Conservation (phyloP, 257 asterid genomes). For the Salvia rosmarinus region DNA sequence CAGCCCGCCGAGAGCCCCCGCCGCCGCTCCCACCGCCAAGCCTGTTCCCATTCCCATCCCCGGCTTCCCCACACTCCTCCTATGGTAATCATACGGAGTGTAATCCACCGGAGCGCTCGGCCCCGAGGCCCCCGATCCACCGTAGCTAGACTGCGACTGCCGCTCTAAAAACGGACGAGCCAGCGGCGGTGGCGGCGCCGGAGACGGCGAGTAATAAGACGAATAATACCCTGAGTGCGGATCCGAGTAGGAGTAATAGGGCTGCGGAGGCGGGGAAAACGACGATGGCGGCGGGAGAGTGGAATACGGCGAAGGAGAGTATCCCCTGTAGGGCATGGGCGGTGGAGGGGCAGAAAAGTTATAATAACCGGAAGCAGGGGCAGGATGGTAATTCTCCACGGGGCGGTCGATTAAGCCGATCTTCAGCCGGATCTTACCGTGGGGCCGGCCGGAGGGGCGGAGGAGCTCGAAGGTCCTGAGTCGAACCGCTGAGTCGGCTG, state of each 20-base stretch:
- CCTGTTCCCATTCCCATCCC: constrained; percentile 63
- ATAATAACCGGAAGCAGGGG: constrained; percentile 68
- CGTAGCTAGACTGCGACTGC: constrained; percentile 57
- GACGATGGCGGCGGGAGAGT: constrained; percentile 50
- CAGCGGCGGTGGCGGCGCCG: constrained; percentile 50
- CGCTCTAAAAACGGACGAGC: constrained; percentile 56
- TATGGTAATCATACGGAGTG: constrained; percentile 65
- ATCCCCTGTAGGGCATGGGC: constrained; percentile 51
- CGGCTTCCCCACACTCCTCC: constrained; percentile 49
- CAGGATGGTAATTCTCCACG: constrained; percentile 54
- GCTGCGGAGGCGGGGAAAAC: constrained; percentile 46
- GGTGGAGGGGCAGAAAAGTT: constrained; percentile 59
- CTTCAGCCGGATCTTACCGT: constrained; percentile 82
- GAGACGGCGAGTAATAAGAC: constrained; percentile 60
- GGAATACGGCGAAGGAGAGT: constrained; percentile 45
- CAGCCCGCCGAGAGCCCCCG: constrained; percentile 74
- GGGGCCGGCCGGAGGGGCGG: constrained; percentile 91
- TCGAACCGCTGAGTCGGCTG: constrained; percentile 34
- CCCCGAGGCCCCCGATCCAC: constrained; percentile 66
- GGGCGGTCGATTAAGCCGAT: constrained; percentile 59
- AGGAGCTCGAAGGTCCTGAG: constrained; percentile 54
- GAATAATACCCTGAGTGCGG: constrained; percentile 61
- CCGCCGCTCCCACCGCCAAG: constrained; percentile 65
- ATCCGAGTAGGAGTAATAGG: constrained; percentile 53
- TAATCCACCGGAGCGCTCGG: constrained; percentile 90